Conservation (phyloP, 2,329 filamentous ascomycete genomes). For the Cordyceps cateniannulata region DNA sequence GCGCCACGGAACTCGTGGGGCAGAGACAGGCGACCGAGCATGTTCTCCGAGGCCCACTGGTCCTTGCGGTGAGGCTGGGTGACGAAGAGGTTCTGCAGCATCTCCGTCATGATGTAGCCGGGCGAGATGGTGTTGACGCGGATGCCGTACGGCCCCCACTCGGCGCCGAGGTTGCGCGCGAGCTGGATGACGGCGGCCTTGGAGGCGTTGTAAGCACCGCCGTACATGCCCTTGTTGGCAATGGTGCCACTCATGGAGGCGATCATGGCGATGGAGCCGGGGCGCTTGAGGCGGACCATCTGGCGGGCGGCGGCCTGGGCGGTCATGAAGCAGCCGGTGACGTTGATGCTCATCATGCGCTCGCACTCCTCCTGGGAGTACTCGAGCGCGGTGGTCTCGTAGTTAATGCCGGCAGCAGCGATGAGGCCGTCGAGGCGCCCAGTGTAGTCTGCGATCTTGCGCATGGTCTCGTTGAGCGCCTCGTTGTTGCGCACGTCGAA, state of each 20-base stretch:
- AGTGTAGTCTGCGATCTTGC: slow-evolving; percentile 61
- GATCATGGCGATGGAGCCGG: slow-evolving; percentile 60
- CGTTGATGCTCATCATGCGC: slow-evolving; percentile 76
- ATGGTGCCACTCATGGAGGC: slow-evolving; percentile 65
- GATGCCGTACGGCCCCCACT: slow-evolving; percentile 70
- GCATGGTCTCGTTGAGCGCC: slow-evolving; percentile 59
- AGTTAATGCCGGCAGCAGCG: slow-evolving; percentile 64
- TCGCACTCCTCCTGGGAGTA: slow-evolving; percentile 70
- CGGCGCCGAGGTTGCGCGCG: slow-evolving; percentile 60
- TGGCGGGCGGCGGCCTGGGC: slow-evolving; percentile 82
- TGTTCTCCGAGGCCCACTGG: slow-evolving; percentile 78
- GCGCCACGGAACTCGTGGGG: slow-evolving; percentile 67
- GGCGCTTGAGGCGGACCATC: slow-evolving; percentile 52
- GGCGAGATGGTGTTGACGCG: slow-evolving; percentile 77
- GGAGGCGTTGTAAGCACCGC: slow-evolving; percentile 67
- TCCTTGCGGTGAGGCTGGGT: slow-evolving; percentile 61
- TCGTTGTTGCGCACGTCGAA: slow-evolving; percentile 73
- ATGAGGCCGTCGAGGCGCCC: slow-evolving; percentile 75
- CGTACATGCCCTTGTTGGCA: slow-evolving; percentile 55
- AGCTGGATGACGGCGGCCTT: slow-evolving; percentile 71
- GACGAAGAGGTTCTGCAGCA: slow-evolving; percentile 76
- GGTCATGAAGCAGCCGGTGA: slow-evolving; percentile 81
- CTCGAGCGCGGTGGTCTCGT: slow-evolving; percentile 76
- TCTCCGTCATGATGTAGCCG: slow-evolving; percentile 73
- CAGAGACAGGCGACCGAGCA: slow-evolving; percentile 64